Evolutionary conservation across 805 yeast species (phyloP).

Genomic region (Metschnikowia baotianmanensis): DNA sequence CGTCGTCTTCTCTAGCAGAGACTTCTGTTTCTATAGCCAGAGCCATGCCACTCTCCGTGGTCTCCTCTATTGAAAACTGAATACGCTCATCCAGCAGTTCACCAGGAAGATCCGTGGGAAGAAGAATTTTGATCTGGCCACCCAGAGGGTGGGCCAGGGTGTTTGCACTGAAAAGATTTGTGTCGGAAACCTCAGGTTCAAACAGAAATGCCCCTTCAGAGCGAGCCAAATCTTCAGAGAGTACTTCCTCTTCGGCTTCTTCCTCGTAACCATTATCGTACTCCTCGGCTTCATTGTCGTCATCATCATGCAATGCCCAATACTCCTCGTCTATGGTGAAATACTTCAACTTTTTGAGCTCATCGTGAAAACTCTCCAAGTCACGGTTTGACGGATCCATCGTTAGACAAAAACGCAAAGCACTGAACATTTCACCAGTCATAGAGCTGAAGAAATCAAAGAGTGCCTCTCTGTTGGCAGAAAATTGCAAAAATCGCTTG

Average conservation of each 20-base stretch:
- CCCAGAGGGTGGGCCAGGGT: neutral
- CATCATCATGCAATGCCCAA: constrained; percentile 44
- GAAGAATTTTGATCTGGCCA: neutral
- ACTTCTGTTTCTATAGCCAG: neutral
- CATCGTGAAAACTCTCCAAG: constrained; percentile 56
- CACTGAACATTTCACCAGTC: constrained; percentile 85
- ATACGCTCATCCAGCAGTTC: constrained; percentile 4
- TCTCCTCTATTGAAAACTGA: constrained; percentile 9
- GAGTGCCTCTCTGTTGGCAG: constrained; percentile 81
- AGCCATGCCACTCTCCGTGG: constrained; percentile 11
- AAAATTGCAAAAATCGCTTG: constrained; percentile 80
- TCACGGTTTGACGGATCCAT: constrained; percentile 87
- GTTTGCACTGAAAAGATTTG: neutral
- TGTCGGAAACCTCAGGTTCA: constrained; percentile 2
- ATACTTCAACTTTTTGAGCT: constrained; percentile 56
- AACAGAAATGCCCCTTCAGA: constrained; percentile 3
- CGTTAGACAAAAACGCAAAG: constrained; percentile 70
- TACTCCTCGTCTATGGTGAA: constrained; percentile 79
- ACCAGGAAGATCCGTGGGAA: constrained; percentile 26
- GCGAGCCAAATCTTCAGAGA: constrained; percentile 2
- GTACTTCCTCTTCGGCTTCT: constrained; percentile 17
- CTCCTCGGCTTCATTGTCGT: constrained; percentile 40
- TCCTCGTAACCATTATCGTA: constrained; percentile 27
- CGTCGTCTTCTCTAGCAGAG: constrained; percentile 9
- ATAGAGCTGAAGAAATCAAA: constrained; percentile 89